Evolutionary conservation across 2,329 filamentous ascomycete species (phyloP).

Genomic region (Fusarium lyarnte): DNA sequence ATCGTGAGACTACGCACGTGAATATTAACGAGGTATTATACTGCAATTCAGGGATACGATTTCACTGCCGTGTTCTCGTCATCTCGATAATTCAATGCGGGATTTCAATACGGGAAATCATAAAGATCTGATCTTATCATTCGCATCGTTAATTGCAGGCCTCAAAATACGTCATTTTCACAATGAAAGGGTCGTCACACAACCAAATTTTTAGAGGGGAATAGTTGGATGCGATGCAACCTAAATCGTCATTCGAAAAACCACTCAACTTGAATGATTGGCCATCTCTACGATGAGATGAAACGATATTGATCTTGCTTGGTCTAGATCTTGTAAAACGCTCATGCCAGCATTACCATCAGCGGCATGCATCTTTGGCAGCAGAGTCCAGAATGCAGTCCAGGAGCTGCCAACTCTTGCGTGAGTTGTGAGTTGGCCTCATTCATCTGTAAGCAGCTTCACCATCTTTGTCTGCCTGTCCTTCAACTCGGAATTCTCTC

Average conservation of each 20-base stretch:
- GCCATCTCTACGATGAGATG: background rate
- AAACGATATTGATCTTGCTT: background rate
- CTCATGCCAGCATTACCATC: slow-evolving; percentile 15
- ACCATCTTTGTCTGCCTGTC: background rate
- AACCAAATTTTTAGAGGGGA: background rate
- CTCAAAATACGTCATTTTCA: slow-evolving; percentile 28
- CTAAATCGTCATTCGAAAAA: slow-evolving; percentile 9
- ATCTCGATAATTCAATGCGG: no score
- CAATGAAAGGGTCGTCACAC: background rate
- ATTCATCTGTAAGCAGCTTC: background rate
- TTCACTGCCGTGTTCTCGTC: no score
- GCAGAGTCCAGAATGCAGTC: background rate
- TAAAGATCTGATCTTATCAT: no score
- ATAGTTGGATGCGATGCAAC: slow-evolving; percentile 18
- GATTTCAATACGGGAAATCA: no score
- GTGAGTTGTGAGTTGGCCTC: background rate
- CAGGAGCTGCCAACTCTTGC: background rate
- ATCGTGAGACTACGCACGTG: background rate
- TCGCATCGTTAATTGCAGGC: background rate
- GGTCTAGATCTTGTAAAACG: slow-evolving; percentile 13
- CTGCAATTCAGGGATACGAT: no score
- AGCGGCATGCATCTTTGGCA: slow-evolving; percentile 14
- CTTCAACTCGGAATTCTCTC: background rate
- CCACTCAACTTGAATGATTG: background rate
- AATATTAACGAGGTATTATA: background rate